Base-by-base conservation (phyloP, 2,329 filamentous ascomycete species). In the Cytospora paraplurivora region DNA sequence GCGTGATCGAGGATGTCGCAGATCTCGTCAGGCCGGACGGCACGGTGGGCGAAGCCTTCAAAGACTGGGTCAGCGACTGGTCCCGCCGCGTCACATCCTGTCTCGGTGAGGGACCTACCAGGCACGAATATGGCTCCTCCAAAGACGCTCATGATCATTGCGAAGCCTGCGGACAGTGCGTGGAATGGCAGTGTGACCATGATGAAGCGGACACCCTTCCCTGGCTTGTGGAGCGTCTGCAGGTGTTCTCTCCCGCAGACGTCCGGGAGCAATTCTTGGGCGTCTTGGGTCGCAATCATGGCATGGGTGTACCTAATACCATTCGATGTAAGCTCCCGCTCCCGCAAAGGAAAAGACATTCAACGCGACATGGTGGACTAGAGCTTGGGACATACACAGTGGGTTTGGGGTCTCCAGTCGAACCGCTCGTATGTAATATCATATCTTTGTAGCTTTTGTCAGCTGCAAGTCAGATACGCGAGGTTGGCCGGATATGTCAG, bases 401-500 rank as follows among this genome's bases (percentile, higher is more conserved):
- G 12, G 66, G 67, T 27, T 69, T 69, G 4, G 68, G 67, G 12
- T 62, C 44, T 12, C 67, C 68, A 5, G 67, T 69, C 11, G 66
- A 68, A 15, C 68, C 67, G 41, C 67, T 69, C 2, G 67, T 66
- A 50, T 69, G 67, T 19, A 69, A 56, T 8, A 66, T 21, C 21
- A 66, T 58, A 15, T 58, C 56, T 58, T 38, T 10, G 19, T 12
- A 21, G 8, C 19, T 17, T 21, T 12, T 44, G 17, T 58, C 44
- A 58, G 56, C 3, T 11, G 17, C 33, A 15, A 12, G 4, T 13
- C 27, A 7, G 17, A 17, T 2, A 49, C 8, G 21, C 7, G n/a
- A 44, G 41, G 1, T 10, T 19, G 41, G 17, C 15, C 15, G 3
- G 8, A 4, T 11, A 15, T 27, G 0, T 41, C 19, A 5, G 32